Evolutionary conservation across 129 eudicot species (phyloP).

Genomic region (Centella asiatica): DNA sequence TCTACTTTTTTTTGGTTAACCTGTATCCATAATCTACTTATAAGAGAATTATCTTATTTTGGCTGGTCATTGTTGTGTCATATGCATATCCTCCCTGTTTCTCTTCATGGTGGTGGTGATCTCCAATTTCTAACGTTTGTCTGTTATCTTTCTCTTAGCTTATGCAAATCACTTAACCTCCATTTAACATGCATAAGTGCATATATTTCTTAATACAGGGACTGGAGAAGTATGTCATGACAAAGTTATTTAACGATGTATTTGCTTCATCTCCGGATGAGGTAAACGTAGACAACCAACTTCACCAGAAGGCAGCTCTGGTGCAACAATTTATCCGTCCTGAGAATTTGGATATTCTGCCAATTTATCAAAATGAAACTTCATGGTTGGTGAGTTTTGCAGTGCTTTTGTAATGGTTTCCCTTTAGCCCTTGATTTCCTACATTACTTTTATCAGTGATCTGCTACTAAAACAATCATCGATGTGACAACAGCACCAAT

Average conservation of each 20-base stretch:
- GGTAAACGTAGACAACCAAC: conserved; percentile 64
- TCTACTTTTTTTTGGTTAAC: no score
- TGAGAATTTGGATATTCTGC: conserved; percentile 76
- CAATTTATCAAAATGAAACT: conserved; percentile 80
- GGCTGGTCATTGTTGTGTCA: not conserved
- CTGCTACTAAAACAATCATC: not conserved
- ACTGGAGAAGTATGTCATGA: conserved; percentile 93
- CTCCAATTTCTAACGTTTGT: no score
- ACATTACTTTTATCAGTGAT: no score
- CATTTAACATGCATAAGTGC: not conserved
- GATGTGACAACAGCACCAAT: not conserved
- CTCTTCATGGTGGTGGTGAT: not conserved
- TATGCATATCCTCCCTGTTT: not conserved
- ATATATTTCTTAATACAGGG: conserved; percentile 41
- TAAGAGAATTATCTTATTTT: no score
- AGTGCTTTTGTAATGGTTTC: not conserved
- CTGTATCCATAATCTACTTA: no score
- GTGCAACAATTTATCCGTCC: conserved; percentile 87
- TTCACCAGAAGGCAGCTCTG: conserved; percentile 71
- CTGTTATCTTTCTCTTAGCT: no score
- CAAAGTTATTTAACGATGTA: conserved; percentile 70
- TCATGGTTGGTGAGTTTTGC: conserved; percentile 81
- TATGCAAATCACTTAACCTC: not conserved
- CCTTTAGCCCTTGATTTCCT: no score
- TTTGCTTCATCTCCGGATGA: conserved; percentile 81